Evolutionary conservation across 768 basidiomycete species (phyloP).

Genomic region (Mycena metata): DNA sequence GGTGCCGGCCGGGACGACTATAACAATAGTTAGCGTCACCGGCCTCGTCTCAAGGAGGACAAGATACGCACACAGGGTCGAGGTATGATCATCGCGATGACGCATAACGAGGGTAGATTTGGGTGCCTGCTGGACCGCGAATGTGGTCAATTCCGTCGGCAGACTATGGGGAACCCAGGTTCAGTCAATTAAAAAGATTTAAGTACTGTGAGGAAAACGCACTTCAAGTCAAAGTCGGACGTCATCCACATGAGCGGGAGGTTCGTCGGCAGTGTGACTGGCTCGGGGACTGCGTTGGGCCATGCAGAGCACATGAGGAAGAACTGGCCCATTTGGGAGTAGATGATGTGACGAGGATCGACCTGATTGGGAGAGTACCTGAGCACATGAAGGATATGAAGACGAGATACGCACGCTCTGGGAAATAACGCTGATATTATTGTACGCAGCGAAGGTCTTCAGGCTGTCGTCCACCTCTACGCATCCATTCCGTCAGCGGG

Average conservation of each 20-base stretch:
- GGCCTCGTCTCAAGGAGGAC: too few relatives aligned
- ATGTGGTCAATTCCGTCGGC: conserved; percentile 35
- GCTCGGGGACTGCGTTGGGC: conserved; percentile 7
- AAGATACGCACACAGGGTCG: conserved; percentile 14
- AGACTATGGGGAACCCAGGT: background rate
- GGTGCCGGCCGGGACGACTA: background rate
- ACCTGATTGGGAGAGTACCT: background rate
- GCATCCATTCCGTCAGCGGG: too few relatives aligned
- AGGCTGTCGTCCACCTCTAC: too few relatives aligned
- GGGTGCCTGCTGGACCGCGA: conserved; percentile 29
- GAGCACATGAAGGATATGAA: background rate
- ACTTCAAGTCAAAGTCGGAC: conserved; percentile 33
- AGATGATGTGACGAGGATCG: conserved; percentile 23
- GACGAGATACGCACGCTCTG: background rate
- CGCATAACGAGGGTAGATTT: conserved; percentile 32
- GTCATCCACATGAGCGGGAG: conserved; percentile 25
- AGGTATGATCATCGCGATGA: conserved; percentile 39
- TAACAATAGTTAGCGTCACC: background rate
- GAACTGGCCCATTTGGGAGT: conserved; percentile 28
- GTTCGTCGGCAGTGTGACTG: conserved; percentile 7
- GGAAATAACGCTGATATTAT: background rate
- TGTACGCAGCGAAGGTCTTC: too few relatives aligned
- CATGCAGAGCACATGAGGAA: conserved; percentile 22
- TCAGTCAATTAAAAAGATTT: too few relatives aligned
- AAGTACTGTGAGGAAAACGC: too few relatives aligned